Base-by-base conservation (phyloP, 495 filamentous ascomycete species). In the Staphylotrichum longicolle region DNA sequence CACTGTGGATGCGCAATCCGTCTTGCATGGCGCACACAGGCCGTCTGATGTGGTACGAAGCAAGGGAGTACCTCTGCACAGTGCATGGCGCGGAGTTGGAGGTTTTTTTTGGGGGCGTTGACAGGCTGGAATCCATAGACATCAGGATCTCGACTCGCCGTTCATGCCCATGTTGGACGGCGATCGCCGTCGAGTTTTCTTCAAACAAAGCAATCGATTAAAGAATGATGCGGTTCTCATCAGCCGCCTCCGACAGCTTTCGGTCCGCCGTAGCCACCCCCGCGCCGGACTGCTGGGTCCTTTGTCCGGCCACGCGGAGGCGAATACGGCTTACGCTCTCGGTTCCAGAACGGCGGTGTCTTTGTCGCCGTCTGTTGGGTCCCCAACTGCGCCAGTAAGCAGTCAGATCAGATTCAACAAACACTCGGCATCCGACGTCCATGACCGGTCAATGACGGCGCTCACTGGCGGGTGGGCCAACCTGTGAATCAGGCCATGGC, bases 1-100 rank as follows among this genome's bases (percentile, higher is more conserved):
- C 54, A 57, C 54, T 57, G 54, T 57, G 42, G 54, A 37, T 47
- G 11, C n/a, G 54, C 33, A 27, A 6, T 37, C 54, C 6, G 44
- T 54, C 37, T 54, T 42, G 51, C 51, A 54, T 50, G 35, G 51
- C n/a, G 35, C 51, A 54, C 37, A 54, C 51, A 3, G 35, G 5
- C 10, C 10, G 9, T 5, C 30, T n/a, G 45, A 48, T 3, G 20
- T 12, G n/a, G 45, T 12, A 48, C 11, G 20, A 48, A 2, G 45
- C 15, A 48, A 2, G 45, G 45, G 34, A 27, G 50, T n/a, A 53
- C 35, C 9, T 7, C 5, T 32, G 15, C 15, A 48, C 15, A 32
- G 15, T 9, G 2, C 8, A 20, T 6, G 12, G 45, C 45, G 20
- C 20, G 20, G 20, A 27, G 15, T 7, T 27, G 45, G 45, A 4